Percentiles rank a stretch among this genome's conserved stretches.
Conservation (phyloP, 208 protist species). For the Wallacemonas rigidus region DNA sequence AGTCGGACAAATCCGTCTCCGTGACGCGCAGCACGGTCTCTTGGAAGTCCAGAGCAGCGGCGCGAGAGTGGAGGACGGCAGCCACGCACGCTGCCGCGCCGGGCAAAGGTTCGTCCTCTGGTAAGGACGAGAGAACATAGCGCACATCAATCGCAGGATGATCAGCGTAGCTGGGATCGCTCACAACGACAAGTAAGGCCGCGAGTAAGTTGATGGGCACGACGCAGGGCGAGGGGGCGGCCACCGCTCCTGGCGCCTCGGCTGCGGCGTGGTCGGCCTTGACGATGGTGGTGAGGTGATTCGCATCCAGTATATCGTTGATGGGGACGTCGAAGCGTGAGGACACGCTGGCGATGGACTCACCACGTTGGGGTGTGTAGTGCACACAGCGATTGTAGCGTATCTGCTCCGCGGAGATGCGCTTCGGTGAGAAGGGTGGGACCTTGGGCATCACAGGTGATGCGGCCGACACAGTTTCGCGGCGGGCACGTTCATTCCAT, state of each 20-base stretch:
- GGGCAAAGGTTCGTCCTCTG: constrained; percentile 52
- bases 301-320: constrained; percentile 25
- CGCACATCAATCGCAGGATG: constrained; percentile 49
- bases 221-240: constrained; percentile 31
- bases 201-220: constrained; percentile 67
- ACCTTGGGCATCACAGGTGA: neutral
- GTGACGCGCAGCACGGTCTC: constrained; percentile 47
- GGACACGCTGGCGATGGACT: constrained; percentile 56
- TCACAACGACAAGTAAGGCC: constrained; percentile 46
- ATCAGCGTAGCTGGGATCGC: constrained; percentile 50
- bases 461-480: neutral
- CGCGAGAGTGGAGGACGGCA: constrained; percentile 45
- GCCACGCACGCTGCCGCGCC: constrained; percentile 50
- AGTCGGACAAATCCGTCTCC: constrained; percentile 42
- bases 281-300: constrained; percentile 5
- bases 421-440: constrained; percentile 6
- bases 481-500: neutral
- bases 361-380: constrained; percentile 38
- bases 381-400: constrained; percentile 35
- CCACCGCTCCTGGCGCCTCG: no score
- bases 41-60: constrained; percentile 43
- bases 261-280: no score
- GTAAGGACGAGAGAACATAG: constrained; percentile 48
- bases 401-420: constrained; percentile 7
- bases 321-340: constrained; percentile 45